Percentiles rank a stretch among this genome's conserved stretches.
Conservation (phyloP, 75 land plant genomes). For the Picea sitchensis region DNA sequence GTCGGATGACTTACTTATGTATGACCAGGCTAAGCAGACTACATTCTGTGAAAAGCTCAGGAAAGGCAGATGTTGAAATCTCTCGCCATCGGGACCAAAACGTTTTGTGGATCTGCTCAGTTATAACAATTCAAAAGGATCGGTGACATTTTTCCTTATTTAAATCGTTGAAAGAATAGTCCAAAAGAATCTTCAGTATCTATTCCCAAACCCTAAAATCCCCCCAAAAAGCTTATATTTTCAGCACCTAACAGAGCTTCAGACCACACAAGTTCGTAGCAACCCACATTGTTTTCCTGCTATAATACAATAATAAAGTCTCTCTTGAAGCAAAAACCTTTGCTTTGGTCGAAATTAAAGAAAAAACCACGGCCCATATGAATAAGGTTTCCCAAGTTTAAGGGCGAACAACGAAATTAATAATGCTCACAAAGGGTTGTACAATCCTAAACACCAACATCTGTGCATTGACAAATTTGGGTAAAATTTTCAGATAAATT, state of each 20-base stretch:
- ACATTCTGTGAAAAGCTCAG: slow-evolving; percentile 86
- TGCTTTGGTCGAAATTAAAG: neutral
- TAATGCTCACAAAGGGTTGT: neutral
- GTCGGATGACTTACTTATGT: slow-evolving; percentile 62
- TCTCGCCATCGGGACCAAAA: slow-evolving; percentile 73
- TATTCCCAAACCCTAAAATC: neutral
- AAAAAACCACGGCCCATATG: neutral
- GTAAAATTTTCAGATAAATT: neutral
- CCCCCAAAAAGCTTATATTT: neutral
- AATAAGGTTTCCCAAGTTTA: no score
- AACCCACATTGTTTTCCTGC: neutral
- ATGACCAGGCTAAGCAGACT: slow-evolving; percentile 87
- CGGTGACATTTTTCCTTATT: neutral
- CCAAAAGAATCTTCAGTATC: neutral
- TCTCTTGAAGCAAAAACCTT: neutral
- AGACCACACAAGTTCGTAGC: neutral
- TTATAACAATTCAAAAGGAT: neutral
- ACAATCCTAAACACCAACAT: neutral
- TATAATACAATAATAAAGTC: neutral
- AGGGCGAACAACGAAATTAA: no score
- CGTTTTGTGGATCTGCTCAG: slow-evolving; percentile 80
- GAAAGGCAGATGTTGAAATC: slow-evolving; percentile 92
- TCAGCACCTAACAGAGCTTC: neutral
- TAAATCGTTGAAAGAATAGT: neutral
- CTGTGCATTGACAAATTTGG: neutral